These are phyloP conservation scores for Stagonosporopsis rhizophila DNA, from an alignment of 2,329 filamentous ascomycete genomes.

Conservation along the genomic window DNA sequence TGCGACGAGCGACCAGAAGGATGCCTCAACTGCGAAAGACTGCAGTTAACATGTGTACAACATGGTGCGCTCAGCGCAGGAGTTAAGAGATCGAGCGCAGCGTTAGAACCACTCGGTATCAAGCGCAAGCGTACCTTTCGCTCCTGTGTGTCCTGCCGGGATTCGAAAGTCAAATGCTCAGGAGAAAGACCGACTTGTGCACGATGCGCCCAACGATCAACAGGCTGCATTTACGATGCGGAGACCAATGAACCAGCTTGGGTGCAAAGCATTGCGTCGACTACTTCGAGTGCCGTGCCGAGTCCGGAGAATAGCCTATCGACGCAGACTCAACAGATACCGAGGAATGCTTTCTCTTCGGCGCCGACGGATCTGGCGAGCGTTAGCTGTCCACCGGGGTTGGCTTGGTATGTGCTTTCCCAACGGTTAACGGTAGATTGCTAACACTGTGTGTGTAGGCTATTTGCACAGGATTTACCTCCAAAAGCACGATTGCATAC, in stretches of 20 bases:
- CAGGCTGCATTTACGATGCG: constrained; percentile 38
- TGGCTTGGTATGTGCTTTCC: constrained; percentile 28
- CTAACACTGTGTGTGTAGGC: constrained; percentile 20
- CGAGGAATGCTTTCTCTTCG: constrained; percentile 20
- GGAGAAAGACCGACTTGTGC: constrained; percentile 41
- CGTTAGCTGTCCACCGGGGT: constrained; percentile 30
- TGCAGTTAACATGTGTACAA: constrained; percentile 40
- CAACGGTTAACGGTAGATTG: neutral
- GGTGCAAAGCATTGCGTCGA: constrained; percentile 38
- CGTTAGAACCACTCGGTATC: constrained; percentile 34
- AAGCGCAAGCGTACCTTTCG: constrained; percentile 44
- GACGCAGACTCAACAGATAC: constrained; percentile 24
- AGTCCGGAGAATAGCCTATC: constrained; percentile 20
- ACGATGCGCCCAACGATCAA: constrained; percentile 36
- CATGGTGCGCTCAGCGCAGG: constrained; percentile 25
- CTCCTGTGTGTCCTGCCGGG: constrained; percentile 40
- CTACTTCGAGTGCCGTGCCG: constrained; percentile 13
- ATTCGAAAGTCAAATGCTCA: constrained; percentile 43
- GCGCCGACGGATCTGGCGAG: constrained; percentile 20
- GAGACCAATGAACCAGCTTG: constrained; percentile 41
- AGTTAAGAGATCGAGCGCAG: constrained; percentile 23
- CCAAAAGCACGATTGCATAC: constrained; percentile 33
- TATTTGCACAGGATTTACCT: constrained; percentile 35
- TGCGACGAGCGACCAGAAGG: constrained; percentile 43
- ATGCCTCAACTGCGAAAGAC: constrained; percentile 41